phyloP scores from a whole-genome alignment of 306 rosid species.

The Vachellia pachyceras region DNA sequence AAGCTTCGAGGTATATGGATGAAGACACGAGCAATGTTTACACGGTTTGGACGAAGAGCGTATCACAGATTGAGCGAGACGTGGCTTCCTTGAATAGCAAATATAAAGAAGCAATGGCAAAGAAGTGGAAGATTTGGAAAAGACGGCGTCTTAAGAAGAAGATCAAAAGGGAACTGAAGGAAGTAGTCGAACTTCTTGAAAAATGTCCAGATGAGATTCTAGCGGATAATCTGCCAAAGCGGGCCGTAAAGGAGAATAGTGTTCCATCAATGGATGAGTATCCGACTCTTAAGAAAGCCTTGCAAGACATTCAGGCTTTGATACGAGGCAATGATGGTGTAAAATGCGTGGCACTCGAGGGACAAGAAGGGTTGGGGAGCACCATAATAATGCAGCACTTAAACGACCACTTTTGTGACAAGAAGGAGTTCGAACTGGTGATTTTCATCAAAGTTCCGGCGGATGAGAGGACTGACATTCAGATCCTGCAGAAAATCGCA shows the following conservation, averaged over 20 bases:
- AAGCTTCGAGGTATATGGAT: not conserved
- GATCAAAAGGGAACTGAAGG: no score
- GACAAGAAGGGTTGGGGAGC: not conserved
- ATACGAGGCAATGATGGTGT: not conserved
- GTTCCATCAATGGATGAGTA: not conserved
- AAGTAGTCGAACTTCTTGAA: not conserved
- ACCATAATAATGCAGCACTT: not conserved
- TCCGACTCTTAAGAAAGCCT: not conserved
- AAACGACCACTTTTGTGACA: not conserved
- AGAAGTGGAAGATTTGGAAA: not conserved
- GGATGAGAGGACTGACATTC: not conserved
- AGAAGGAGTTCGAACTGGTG: slow-evolving; percentile 3
- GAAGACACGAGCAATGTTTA: not conserved
- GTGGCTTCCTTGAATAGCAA: not conserved
- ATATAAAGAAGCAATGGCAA: not conserved
- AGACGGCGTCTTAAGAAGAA: not conserved
- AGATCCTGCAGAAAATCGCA: not conserved
- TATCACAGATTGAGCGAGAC: not conserved
- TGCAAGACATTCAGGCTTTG: not conserved
- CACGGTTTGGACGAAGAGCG: not conserved
- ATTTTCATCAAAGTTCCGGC: not conserved
- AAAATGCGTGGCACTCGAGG: not conserved
- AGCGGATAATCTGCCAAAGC: not conserved
- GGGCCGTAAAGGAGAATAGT: not conserved
- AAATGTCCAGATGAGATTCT: not conserved